Base-by-base conservation (phyloP, 108 stramenopile species). In the Nitzschia sp. region DNA sequence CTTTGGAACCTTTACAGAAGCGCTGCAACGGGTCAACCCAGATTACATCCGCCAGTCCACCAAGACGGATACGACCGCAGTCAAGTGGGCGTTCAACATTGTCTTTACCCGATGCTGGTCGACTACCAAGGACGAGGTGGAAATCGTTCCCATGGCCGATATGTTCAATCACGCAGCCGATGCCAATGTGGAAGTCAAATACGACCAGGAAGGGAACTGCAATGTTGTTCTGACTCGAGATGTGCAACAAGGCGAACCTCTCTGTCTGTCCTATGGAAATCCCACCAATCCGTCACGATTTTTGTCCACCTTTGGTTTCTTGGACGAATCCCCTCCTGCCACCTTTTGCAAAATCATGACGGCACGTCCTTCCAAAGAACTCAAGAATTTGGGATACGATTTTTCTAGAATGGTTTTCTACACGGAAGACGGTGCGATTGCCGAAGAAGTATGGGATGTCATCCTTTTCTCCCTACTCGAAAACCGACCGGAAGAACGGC, bases 291-390 rank as follows among this genome's bases (percentile, higher is more conserved):
- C 85, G 0, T 69, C 67, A 3, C 61, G 59, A 31, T 73, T 86
- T n/a, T 73, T 86, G 53, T 80, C 85, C 11, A 55, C 77, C 32
- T 84, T 84, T 55, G 85, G 85, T 16, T 86, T 86, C 45, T 53
- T 86, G 55, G 85, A 86, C 35, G 80, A 86, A 52, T 35, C 70
- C 22, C 68, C 76, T 29, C 83, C 86, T 2, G 86, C 79, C 19
- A 87, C 84, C 26, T 87, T 87, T 61, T 87, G 86, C 68, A 87
- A 87, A 50, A 53, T 84, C 45, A 85, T 87, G 78, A 34, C 73
- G 52, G 79, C 76, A 44, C 70, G 68, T 27, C 45, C 53, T 17
- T 30, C 45, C 48, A 22, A 65, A 9, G 86, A 87, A 70, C 69
- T 87, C 63, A 68, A 75, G 31, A 66, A 69, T 8, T 36, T 87